These are phyloP conservation scores for Aureobasidium sp. DNA, from an alignment of 2,329 filamentous ascomycete genomes.

Conservation along the genomic window DNA sequence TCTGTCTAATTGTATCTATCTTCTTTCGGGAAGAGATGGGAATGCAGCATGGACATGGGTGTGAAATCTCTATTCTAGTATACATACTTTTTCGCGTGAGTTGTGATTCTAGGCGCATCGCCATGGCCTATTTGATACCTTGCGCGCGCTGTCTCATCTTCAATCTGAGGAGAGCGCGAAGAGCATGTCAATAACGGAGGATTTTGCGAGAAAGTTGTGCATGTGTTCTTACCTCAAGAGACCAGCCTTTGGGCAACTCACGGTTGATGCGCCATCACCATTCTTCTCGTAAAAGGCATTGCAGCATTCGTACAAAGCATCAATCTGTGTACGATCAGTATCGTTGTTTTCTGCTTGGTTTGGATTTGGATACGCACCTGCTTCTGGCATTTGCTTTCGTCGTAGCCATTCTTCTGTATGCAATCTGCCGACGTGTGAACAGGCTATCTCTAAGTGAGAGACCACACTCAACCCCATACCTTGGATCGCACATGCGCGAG, in stretches of 20 bases:
- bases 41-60: slow-evolving; percentile 35
- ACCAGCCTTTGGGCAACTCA: slow-evolving; percentile 76
- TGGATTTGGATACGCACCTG: slow-evolving; percentile 27
- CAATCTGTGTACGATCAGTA: slow-evolving; percentile 39
- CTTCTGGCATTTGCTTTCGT: slow-evolving; percentile 72
- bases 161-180: slow-evolving; percentile 35
- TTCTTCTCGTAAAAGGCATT: slow-evolving; percentile 74
- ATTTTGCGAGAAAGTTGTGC: background rate
- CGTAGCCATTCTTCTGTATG: slow-evolving; percentile 71
- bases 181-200: background rate
- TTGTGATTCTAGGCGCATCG: background rate
- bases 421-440: slow-evolving; percentile 51
- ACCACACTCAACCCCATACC: slow-evolving; percentile 40
- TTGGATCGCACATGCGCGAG: slow-evolving; percentile 86
- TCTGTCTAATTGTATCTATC: slow-evolving; percentile 47
- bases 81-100: slow-evolving; percentile 2
- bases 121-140: slow-evolving; percentile 19
- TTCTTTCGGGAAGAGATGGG: slow-evolving; percentile 40
- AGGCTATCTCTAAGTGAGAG: background rate
- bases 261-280: slow-evolving; percentile 65
- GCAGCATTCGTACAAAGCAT: slow-evolving; percentile 90
- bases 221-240: slow-evolving; percentile 49
- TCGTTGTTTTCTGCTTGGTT: background rate
- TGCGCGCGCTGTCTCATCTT: slow-evolving; percentile 72
- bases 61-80: slow-evolving; percentile 27